These are phyloP conservation scores for Alopecurus myosuroides DNA, from an alignment of 176 grass and related monocot genomes.

Conservation along the genomic window DNA sequence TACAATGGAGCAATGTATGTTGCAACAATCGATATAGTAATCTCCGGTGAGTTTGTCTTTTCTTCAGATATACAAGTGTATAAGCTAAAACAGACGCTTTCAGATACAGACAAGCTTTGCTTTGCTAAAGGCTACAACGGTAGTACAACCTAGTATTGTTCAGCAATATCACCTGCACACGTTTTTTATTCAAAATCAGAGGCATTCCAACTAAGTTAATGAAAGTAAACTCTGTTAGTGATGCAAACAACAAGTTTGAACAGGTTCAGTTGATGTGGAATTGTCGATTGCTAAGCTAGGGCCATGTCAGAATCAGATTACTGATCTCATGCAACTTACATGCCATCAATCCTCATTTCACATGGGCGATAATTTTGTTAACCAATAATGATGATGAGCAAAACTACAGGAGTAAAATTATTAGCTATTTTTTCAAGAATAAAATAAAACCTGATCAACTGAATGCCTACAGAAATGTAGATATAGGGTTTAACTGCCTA, in stretches of 20 bases:
- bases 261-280: not conserved
- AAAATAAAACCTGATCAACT: not conserved
- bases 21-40: not conserved
- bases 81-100: not conserved
- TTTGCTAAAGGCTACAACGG: constrained; percentile 19
- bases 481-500: not conserved
- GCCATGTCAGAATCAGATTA: not conserved
- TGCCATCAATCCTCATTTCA: not conserved
- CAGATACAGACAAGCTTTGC: constrained; percentile 18
- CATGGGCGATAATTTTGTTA: not conserved
- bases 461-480: not conserved
- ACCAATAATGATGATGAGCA: not conserved
- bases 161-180: constrained; percentile 41
- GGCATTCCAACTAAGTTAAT: not conserved
- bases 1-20: not conserved
- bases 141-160: constrained; percentile 8
- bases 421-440: not conserved
- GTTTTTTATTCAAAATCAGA: constrained; percentile 7
- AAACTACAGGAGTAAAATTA: not conserved
- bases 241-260: not conserved
- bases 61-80: constrained; percentile 20
- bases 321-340: not conserved
- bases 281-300: not conserved
- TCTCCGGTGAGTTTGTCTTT: not conserved
- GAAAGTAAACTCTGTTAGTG: not conserved